Evolutionary conservation across 768 basidiomycete genomes (phyloP), one percentile per base, ranked within the genome.

Genomic region (Glaciozyma antarctica): DNA sequence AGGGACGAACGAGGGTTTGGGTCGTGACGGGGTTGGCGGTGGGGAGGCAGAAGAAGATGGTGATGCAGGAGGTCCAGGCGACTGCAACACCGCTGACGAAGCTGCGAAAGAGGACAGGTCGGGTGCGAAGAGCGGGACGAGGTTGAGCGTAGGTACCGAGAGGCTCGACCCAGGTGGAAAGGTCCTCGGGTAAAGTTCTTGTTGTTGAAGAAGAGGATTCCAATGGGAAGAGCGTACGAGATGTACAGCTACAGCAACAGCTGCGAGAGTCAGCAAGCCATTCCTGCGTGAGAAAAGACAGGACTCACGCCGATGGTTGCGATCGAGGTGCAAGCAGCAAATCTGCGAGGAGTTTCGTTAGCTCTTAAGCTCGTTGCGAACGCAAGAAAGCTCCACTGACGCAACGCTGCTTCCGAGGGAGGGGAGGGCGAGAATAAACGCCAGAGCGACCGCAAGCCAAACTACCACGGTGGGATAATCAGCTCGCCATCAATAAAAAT

Each of bases 361-460:
- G n/a, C n/a, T 19, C 3, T 4, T 2, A n/a, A 45, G 45, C 22
- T 16, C 19, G 10, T 7, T 8, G 13, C n/a, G 3, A 7, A 2
- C 3, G 12, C 47, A 48, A 48, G 87, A 88, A 0, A n/a, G 21
- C n/a, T 19, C 47, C 4, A 51, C 49, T 24, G 2, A 51, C 49
- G 88, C 88, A 5, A 88, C 87, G 0, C 81, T 74, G 69, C 84
- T 85, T 2, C 87, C 86, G 3, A 90, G 78, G 74, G 85, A 86
- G 0, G 88, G 88, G 2, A 88, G 78, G 1, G 82, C 86, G 10
- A 90, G 81, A 67, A 84, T 81, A 77, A 90, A 88, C 73, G 86
- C 85, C 28, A 88, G 78, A 10, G 84, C 83, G 68, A 85, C 87
- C 1, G 86, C 86, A 51, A 89, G 82, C 87, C 88, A 88, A 3